Percentiles rank a stretch among this genome's conserved stretches.
phyloP scores from a whole-genome alignment of 139 green algal genomes.

The Edaphochlamys debaryana region DNA sequence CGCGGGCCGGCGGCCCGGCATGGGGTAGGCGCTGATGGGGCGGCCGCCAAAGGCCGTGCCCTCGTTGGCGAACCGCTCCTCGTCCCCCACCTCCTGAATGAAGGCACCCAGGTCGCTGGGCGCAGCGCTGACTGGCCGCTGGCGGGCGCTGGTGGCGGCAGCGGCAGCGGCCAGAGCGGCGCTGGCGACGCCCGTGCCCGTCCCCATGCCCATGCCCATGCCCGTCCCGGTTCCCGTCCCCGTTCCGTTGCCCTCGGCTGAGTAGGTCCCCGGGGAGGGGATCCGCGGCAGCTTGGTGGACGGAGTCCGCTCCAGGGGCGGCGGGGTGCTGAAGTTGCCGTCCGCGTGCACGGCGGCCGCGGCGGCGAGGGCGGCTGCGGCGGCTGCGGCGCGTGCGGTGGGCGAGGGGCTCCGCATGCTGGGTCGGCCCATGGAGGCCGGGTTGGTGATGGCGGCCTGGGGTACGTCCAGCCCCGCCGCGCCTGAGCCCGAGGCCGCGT shows the following conservation, averaged over 20 bases:
- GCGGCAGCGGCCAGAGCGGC: not conserved
- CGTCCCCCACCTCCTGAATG: constrained; percentile 35
- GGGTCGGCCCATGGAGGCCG: not conserved
- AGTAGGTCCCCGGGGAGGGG: constrained; percentile 22
- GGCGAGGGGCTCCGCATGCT: constrained; percentile 5
- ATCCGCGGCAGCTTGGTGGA: constrained; percentile 7
- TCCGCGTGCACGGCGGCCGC: not conserved
- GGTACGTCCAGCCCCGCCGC: constrained; percentile 22
- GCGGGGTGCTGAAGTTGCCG: not conserved
- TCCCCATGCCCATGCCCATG: not conserved
- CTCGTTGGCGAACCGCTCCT: constrained; percentile 39
- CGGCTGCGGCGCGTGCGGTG: not conserved
- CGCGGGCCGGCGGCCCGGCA: not conserved
- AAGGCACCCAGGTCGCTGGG: constrained; percentile 19
- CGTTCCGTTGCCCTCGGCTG: no score
- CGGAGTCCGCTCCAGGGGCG: no score
- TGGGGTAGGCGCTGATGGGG: constrained; percentile 27
- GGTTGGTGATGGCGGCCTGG: not conserved
- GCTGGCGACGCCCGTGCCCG: not conserved
- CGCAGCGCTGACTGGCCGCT: constrained; percentile 10
- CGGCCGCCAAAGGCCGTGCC: not conserved
- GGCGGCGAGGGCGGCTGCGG: not conserved
- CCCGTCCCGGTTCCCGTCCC: not conserved
- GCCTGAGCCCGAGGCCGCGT: not conserved
- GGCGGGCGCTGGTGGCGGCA: not conserved